Conservation (phyloP, 441 rosid species). For the Bruguiera hainesii region DNA sequence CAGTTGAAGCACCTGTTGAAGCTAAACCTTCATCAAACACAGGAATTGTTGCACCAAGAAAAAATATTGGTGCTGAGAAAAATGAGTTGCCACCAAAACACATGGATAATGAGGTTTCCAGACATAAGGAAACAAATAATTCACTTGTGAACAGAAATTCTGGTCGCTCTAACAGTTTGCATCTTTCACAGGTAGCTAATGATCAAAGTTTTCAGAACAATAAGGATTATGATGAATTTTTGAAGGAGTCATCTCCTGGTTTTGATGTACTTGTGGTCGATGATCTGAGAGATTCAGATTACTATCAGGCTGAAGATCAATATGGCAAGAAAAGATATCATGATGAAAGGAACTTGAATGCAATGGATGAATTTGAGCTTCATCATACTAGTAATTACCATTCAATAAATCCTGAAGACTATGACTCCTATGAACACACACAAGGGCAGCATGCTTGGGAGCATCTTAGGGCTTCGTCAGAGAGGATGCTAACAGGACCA, state of each 20-base stretch:
- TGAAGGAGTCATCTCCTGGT: slow-evolving; percentile 93
- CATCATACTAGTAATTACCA: slow-evolving; percentile 45
- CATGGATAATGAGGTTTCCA: slow-evolving; percentile 41
- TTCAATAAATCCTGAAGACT: slow-evolving; percentile 37
- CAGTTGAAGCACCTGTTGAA: slow-evolving; percentile 29
- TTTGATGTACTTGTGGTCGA: slow-evolving; percentile 95
- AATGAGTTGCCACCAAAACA: slow-evolving; percentile 28
- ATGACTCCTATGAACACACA: slow-evolving; percentile 45
- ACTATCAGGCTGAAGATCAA: slow-evolving; percentile 66
- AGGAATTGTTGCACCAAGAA: slow-evolving; percentile 32
- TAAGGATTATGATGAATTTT: slow-evolving; percentile 63
- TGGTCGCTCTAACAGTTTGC: slow-evolving; percentile 39
- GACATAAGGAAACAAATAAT: slow-evolving; percentile 29
- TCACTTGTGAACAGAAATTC: slow-evolving; percentile 39
- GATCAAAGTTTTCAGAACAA: slow-evolving; percentile 49
- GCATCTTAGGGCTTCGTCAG: slow-evolving; percentile 49
- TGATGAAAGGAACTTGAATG: slow-evolving; percentile 50
- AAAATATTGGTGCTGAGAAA: slow-evolving; percentile 33
- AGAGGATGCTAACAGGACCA: slow-evolving; percentile 36
- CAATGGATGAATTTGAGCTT: slow-evolving; percentile 55
- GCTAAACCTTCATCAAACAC: slow-evolving; percentile 34
- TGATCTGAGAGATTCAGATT: slow-evolving; percentile 63
- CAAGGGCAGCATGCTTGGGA: slow-evolving; percentile 66
- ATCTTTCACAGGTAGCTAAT: slow-evolving; percentile 45
- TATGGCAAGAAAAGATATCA: slow-evolving; percentile 51